phyloP scores from a whole-genome alignment of 257 asterid species.

The Fraxinus quadrangulata region DNA sequence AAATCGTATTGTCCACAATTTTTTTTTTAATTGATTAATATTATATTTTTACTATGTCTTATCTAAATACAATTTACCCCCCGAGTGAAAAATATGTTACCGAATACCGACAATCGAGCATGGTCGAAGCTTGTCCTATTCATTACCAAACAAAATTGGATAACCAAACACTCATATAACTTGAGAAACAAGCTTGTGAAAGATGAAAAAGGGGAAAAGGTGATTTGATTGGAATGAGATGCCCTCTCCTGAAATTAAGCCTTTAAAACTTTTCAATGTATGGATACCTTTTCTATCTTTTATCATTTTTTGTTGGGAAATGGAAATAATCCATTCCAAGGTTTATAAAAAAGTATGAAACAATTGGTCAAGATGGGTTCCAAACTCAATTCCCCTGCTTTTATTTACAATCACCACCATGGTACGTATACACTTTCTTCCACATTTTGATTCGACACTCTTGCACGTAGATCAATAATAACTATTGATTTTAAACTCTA shows the following conservation, averaged over 20 bases:
- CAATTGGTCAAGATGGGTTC: too few relatives aligned
- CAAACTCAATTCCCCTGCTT: too few relatives aligned
- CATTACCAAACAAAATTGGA: background rate
- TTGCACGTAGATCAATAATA: too few relatives aligned
- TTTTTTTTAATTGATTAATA: too few relatives aligned
- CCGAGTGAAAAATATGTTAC: too few relatives aligned
- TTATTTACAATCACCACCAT: too few relatives aligned
- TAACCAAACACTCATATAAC: conserved; percentile 3
- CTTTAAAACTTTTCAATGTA: conserved; percentile 26
- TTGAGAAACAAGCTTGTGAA: conserved; percentile 27
- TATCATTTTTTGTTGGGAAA: conserved; percentile 20
- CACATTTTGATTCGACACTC: too few relatives aligned
- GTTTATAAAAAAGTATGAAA: background rate
- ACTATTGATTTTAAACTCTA: too few relatives aligned
- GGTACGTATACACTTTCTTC: too few relatives aligned
- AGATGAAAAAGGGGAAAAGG: conserved; percentile 20
- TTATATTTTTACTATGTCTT: too few relatives aligned
- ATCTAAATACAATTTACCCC: too few relatives aligned
- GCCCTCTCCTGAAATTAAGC: conserved; percentile 1
- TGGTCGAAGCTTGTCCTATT: background rate
- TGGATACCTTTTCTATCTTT: conserved; percentile 20
- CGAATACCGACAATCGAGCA: background rate
- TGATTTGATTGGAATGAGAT: conserved; percentile 37
- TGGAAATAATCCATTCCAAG: conserved; percentile 6
- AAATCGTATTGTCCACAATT: too few relatives aligned